Evolutionary conservation across 495 filamentous ascomycete genomes (phyloP), one percentile per base, ranked within the genome.

Genomic region (Xylaria grammica): DNA sequence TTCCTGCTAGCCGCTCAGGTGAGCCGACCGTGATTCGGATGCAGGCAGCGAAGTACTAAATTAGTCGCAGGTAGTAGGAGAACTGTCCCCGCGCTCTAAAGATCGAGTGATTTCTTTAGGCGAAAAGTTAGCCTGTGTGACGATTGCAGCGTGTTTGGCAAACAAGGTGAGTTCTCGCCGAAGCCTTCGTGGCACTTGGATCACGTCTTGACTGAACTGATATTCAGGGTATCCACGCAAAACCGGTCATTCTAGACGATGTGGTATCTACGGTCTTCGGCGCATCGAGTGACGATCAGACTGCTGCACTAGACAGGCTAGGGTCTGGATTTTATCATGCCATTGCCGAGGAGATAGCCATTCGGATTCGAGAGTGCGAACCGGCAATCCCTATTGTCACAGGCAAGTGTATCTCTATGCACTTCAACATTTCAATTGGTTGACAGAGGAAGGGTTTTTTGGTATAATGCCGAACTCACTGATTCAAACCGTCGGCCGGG

Each of bases 381-480:
- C 60, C 63, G 19, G 66, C 65, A 49, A 68, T 76, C 30, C 72
- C 74, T 22, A 71, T 76, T 17, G 69, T 76, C 20, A 75, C 74
- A 46, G 66, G 75, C 71, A 69, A 55, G 64, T 50, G 27, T 8
- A 11, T n/a, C 46, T 30, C 8, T 17, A 0, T 26, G 24, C 29
- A 9, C 7, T 17, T 20, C 26, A 46, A 17, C 19, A 36, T 2
- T 34, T 6, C 64, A 66, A 67, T 36, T 69, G 77, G 1, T 73
- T 78, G n/a, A 77, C 75, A 59, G 74, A 72, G 7, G 70, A 71
- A 61, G 80, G 81, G 20, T 84, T 77, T 71, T 84, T 84, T 67
- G 81, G 81, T 50, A 77, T 70, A 62, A 78, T 84, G 49, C 81
- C 81, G 4, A 79, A 77, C 36, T 81, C 81, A 15, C 72, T 84